Evolutionary conservation across 345 rosid species (phyloP).

Genomic region (Heritiera littoralis): DNA sequence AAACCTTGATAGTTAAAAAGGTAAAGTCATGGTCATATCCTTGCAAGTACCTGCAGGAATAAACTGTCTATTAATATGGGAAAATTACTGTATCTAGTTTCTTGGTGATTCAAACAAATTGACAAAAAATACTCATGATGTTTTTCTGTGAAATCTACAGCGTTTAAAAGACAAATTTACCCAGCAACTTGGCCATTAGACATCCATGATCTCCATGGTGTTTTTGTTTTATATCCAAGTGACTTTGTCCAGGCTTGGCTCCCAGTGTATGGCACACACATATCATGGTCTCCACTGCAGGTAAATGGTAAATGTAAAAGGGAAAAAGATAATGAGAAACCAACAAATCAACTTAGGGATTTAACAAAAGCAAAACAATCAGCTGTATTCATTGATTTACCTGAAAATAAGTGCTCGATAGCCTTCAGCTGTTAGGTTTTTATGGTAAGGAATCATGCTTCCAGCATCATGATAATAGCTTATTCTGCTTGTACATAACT

Average conservation of each 20-base stretch:
- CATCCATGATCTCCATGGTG: conserved; percentile 52
- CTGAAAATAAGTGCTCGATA: conserved; percentile 60
- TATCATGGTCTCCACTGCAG: conserved; percentile 55
- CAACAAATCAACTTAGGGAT: neutral
- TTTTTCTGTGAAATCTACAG: too few relatives aligned
- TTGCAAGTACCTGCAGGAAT: conserved; percentile 46
- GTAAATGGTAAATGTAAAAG: too few relatives aligned
- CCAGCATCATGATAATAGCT: conserved; percentile 35
- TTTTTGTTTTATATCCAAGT: conserved; percentile 39
- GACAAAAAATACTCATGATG: neutral
- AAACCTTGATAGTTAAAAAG: conserved; percentile 60
- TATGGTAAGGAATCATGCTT: conserved; percentile 51
- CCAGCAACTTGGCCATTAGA: conserved; percentile 46
- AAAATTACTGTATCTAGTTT: neutral
- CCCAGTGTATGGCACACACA: conserved; percentile 61
- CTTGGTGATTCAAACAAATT: neutral
- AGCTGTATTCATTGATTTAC: conserved; percentile 23
- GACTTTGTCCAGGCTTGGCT: conserved; percentile 57
- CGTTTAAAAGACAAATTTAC: conserved; percentile 17
- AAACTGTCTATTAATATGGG: neutral
- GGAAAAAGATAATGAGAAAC: neutral
- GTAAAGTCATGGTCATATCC: conserved; percentile 52
- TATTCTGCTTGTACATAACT: conserved; percentile 38
- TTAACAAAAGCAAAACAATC: neutral
- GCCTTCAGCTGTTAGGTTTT: conserved; percentile 41